These are phyloP conservation scores for Chytriomyces sp. DNA, from an alignment of 192 early-diverging fungal species.

Conservation along the genomic window DNA sequence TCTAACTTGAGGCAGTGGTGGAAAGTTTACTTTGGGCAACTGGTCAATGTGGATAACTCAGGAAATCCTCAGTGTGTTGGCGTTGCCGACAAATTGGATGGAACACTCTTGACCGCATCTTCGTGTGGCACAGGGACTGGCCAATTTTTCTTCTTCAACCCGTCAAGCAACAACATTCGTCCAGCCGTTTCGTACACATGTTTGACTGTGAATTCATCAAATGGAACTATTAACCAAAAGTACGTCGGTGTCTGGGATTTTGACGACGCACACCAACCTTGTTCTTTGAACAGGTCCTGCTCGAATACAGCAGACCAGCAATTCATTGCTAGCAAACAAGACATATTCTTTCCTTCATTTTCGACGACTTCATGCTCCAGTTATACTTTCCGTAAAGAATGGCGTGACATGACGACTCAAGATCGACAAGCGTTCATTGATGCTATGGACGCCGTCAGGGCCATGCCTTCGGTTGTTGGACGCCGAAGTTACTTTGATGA, in stretches of 20 bases:
- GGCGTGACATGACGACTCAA: conserved; percentile 22
- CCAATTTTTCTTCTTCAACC: conserved; percentile 14
- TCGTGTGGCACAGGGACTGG: conserved; percentile 3
- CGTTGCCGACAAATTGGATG: background rate
- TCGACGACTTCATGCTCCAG: background rate
- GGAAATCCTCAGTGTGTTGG: conserved; percentile 17
- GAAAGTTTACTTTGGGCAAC: conserved; percentile 24
- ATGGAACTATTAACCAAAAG: conserved; percentile 19
- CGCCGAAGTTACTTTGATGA: conserved; percentile 34
- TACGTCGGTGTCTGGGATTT: conserved; percentile 5
- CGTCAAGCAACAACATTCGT: conserved; percentile 2
- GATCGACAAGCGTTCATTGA: conserved; percentile 21
- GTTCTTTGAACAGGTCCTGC: conserved; percentile 20
- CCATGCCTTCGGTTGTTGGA: conserved; percentile 26
- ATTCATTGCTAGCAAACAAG: conserved; percentile 15
- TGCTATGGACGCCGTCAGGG: conserved; percentile 20
- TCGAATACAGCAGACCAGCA: background rate
- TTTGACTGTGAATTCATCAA: conserved; percentile 1
- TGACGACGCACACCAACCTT: background rate
- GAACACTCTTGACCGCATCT: background rate
- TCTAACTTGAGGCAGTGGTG: conserved; percentile 25
- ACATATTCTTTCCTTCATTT: background rate
- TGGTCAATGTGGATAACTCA: conserved; percentile 1
- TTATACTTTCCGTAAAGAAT: conserved; percentile 21
- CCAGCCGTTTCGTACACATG: background rate